phyloP scores from a whole-genome alignment of 768 basidiomycete genomes.

The Goffeauzyma gilvescens region DNA sequence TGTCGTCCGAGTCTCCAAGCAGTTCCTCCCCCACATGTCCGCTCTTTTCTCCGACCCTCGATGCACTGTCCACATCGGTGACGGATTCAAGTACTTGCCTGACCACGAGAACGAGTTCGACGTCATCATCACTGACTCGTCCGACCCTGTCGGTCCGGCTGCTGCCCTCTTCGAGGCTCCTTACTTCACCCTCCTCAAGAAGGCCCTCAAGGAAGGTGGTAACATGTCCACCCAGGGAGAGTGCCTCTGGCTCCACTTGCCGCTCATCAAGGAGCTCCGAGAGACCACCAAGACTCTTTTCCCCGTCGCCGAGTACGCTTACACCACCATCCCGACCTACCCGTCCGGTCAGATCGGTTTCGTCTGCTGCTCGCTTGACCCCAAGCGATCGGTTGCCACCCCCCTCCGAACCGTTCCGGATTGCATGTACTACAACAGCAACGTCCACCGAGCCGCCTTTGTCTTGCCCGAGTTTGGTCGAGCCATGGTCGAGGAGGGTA shows the following conservation, averaged over 20 bases:
- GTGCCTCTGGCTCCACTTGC: conserved; percentile 82
- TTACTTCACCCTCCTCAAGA: conserved; percentile 84
- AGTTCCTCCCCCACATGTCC: conserved; percentile 87
- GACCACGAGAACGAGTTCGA: conserved; percentile 78
- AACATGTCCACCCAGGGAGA: conserved; percentile 92
- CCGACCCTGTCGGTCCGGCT: conserved; percentile 92
- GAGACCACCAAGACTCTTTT: conserved; percentile 55
- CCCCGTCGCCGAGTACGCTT: conserved; percentile 70
- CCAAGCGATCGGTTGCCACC: conserved; percentile 45
- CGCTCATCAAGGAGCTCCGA: conserved; percentile 59
- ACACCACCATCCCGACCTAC: conserved; percentile 91
- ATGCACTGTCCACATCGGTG: conserved; percentile 66
- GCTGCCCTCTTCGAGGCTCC: conserved; percentile 85
- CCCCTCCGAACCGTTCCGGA: conserved; percentile 52
- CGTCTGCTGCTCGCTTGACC: conserved; percentile 65
- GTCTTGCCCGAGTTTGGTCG: conserved; percentile 82
- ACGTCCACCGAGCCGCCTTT: conserved; percentile 65
- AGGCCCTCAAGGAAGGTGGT: conserved; percentile 72
- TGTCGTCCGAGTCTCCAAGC: conserved; percentile 83
- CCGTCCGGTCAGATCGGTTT: conserved; percentile 97
- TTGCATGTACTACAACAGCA: conserved; percentile 68
- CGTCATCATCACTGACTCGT: conserved; percentile 96
- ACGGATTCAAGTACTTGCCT: conserved; percentile 90
- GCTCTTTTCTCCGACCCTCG: conserved; percentile 55
- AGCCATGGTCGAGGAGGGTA: conserved; percentile 51